Evolutionary conservation across 2,329 filamentous ascomycete genomes (phyloP).

Genomic region (Cordyceps cicadae): DNA sequence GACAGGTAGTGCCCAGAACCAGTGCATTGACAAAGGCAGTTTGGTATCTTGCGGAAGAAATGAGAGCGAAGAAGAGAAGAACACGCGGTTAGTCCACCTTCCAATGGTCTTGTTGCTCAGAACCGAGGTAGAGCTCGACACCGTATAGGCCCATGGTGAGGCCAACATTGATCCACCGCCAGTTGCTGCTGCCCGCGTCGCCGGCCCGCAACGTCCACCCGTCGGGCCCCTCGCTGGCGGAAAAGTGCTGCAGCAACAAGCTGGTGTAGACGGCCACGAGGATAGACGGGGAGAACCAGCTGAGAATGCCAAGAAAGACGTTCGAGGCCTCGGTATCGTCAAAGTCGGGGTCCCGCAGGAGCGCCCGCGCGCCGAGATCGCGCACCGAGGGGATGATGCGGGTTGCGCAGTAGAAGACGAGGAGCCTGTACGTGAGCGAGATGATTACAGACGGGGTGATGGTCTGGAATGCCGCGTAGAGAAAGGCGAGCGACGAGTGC

Average conservation of each 20-base stretch:
- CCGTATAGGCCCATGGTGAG: conserved; percentile 86
- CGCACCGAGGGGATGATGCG: conserved; percentile 91
- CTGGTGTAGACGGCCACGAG: conserved; percentile 95
- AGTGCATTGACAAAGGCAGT: conserved; percentile 3
- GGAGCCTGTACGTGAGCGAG: conserved; percentile 83
- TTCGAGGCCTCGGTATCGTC: conserved; percentile 80
- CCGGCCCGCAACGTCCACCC: conserved; percentile 83
- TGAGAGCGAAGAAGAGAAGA: not conserved
- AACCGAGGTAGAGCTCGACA: conserved; percentile 79
- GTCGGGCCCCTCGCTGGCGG: conserved; percentile 59
- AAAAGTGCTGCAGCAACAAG: conserved; percentile 89
- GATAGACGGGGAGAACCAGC: conserved; percentile 91
- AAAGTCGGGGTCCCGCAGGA: conserved; percentile 76
- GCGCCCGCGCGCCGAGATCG: conserved; percentile 72
- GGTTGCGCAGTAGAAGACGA: conserved; percentile 91
- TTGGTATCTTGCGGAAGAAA: conserved; percentile 6
- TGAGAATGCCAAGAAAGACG: conserved; percentile 72
- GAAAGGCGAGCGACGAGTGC: conserved; percentile 74
- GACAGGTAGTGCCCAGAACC: not conserved
- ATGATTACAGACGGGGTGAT: conserved; percentile 95
- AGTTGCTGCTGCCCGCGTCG: conserved; percentile 71
- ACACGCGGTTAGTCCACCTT: conserved; percentile 62
- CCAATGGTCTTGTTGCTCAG: conserved; percentile 86
- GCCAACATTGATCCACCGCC: conserved; percentile 89
- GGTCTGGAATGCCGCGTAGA: conserved; percentile 86